Conservation (phyloP, 2,329 filamentous ascomycete genomes). For the Endothia cerciana region DNA sequence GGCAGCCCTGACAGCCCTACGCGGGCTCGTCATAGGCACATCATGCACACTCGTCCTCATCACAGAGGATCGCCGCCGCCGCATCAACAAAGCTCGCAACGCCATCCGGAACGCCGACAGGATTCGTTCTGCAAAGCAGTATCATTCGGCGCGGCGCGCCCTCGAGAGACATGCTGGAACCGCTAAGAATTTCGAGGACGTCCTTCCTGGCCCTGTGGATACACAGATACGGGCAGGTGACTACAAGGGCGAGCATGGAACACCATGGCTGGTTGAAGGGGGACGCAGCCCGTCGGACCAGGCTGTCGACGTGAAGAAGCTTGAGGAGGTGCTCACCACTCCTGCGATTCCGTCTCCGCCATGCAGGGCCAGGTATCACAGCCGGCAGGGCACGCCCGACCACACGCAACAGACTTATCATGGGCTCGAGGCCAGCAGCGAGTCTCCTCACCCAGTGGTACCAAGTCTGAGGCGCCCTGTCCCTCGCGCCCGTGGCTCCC, state of each 20-base stretch:
- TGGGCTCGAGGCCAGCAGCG: neutral
- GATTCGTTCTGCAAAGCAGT: slow-evolving; percentile 44
- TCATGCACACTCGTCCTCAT: slow-evolving; percentile 49
- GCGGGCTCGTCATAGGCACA: slow-evolving; percentile 49
- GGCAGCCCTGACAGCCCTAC: slow-evolving; percentile 49
- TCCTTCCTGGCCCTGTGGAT: neutral
- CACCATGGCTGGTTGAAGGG: neutral
- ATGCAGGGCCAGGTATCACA: neutral
- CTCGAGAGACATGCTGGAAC: slow-evolving; percentile 19
- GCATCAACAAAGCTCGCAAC: slow-evolving; percentile 45
- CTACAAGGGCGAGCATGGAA: neutral
- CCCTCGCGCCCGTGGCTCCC: neutral
- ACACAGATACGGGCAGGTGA: neutral
- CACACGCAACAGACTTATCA: neutral
- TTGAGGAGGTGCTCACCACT: slow-evolving; percentile 14
- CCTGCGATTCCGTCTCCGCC: neutral
- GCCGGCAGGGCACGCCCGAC: neutral
- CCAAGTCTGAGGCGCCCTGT: neutral
- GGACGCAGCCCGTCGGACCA: neutral
- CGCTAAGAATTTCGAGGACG: neutral
- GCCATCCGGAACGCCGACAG: slow-evolving; percentile 45
- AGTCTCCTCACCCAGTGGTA: neutral
- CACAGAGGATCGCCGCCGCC: slow-evolving; percentile 49
- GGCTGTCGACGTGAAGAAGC: neutral
- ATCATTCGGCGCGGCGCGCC: slow-evolving; percentile 39